phyloP scores from a whole-genome alignment of 1,284 basidiomycete genomes.

The Xerocomus amazonicus region DNA sequence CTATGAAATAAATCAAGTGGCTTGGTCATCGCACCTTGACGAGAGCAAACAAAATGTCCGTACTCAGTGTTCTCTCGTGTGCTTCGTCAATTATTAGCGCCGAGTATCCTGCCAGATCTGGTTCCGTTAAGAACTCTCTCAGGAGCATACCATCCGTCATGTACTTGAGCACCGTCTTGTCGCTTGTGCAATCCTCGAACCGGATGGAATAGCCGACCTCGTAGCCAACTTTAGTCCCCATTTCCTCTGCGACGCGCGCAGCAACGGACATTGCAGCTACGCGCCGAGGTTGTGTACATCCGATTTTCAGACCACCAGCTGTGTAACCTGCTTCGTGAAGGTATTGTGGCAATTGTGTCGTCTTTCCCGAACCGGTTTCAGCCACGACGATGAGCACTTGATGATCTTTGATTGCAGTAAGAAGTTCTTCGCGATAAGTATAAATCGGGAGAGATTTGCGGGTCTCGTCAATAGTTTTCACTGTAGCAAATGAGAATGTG shows the following conservation, averaged over 20 bases:
- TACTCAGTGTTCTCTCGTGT: slow-evolving; percentile 92
- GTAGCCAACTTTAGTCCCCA: slow-evolving; percentile 94
- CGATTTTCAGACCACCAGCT: slow-evolving; percentile 83
- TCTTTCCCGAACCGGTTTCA: slow-evolving; percentile 96
- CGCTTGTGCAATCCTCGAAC: slow-evolving; percentile 98
- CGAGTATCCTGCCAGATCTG: slow-evolving; percentile 89
- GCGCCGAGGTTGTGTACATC: slow-evolving; percentile 97
- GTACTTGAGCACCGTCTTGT: slow-evolving; percentile 96
- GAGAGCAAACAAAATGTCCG: slow-evolving; percentile 94
- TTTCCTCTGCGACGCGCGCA: slow-evolving; percentile 97
- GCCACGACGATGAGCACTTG: slow-evolving; percentile 92
- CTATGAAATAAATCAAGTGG: slow-evolving; percentile 9
- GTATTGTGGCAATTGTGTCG: slow-evolving; percentile 97
- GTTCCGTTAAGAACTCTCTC: slow-evolving; percentile 93
- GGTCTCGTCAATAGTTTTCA: slow-evolving; percentile 84
- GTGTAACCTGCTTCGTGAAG: slow-evolving; percentile 97
- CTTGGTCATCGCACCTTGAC: slow-evolving; percentile 74
- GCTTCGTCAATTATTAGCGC: slow-evolving; percentile 96
- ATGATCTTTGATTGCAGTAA: slow-evolving; percentile 86
- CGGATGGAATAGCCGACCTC: slow-evolving; percentile 99
- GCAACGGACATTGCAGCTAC: slow-evolving; percentile 99
- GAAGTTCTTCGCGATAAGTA: slow-evolving; percentile 79
- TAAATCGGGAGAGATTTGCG: slow-evolving; percentile 91
- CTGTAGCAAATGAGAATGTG: slow-evolving; percentile 39
- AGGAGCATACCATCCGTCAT: slow-evolving; percentile 99